Evolutionary conservation across 2,329 filamentous ascomycete species (phyloP).

Genomic region (Sporothrix luriei): DNA sequence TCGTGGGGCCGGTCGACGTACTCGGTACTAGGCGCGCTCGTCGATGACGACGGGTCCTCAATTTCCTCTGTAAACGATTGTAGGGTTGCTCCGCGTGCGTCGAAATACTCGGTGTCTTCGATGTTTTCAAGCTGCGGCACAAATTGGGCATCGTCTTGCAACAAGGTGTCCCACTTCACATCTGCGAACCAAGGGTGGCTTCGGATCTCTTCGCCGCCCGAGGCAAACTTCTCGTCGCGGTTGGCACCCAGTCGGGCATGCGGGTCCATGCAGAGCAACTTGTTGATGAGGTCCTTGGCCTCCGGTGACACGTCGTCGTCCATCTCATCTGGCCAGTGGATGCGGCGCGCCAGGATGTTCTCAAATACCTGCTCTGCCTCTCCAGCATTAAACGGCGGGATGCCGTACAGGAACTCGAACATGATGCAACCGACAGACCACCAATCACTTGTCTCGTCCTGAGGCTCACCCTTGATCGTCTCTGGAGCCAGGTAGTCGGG

Average conservation of each 20-base stretch:
- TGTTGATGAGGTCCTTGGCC: constrained; percentile 93
- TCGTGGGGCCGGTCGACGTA: constrained; percentile 91
- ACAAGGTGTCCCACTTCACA: constrained; percentile 83
- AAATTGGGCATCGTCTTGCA: constrained; percentile 96
- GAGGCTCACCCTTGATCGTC: constrained; percentile 90
- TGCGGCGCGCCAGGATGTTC: constrained; percentile 86
- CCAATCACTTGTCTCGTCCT: constrained; percentile 99
- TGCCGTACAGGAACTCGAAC: constrained; percentile 93
- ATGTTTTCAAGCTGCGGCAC: constrained; percentile 90
- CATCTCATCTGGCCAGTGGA: constrained; percentile 80
- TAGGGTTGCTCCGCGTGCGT: constrained; percentile 84
- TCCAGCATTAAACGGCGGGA: constrained; percentile 87
- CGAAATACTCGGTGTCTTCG: constrained; percentile 98
- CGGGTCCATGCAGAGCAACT: constrained; percentile 82
- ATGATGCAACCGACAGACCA: constrained; percentile 99
- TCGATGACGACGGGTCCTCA: constrained; percentile 81
- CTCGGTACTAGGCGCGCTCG: constrained; percentile 67
- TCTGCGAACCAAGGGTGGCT: constrained; percentile 85
- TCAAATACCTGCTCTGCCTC: constrained; percentile 95
- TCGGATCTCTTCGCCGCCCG: constrained; percentile 88
- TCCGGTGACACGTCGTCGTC: constrained; percentile 81
- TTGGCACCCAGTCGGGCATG: constrained; percentile 83
- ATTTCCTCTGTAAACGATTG: constrained; percentile 93
- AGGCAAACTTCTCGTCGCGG: constrained; percentile 75
- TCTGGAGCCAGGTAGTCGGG: constrained; percentile 97